phyloP scores from a whole-genome alignment of 1,139 yeast genomes.

The Meyerozyma athensensis region DNA sequence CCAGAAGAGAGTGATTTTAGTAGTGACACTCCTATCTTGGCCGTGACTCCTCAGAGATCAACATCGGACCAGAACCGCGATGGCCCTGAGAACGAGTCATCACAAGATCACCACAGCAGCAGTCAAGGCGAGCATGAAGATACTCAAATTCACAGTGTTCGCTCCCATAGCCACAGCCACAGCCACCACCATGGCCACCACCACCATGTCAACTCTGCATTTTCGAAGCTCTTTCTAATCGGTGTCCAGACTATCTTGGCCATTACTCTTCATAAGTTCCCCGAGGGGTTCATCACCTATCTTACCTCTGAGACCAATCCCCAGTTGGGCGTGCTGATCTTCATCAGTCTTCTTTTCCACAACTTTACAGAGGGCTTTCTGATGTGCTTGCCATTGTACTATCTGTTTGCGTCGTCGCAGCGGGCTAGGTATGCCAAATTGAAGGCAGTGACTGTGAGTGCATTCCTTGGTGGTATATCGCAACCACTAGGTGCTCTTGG shows the following conservation, averaged over 20 bases:
- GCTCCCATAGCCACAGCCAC: conserved; percentile 5
- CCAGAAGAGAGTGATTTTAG: conserved; percentile 8
- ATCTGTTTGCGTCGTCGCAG: conserved; percentile 42
- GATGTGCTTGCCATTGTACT: conserved; percentile 84
- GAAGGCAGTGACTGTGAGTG: conserved; percentile 62
- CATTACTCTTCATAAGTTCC: conserved; percentile 82
- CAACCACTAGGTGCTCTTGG: conserved; percentile 86
- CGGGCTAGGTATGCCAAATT: conserved; percentile 36
- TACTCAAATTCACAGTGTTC: not conserved
- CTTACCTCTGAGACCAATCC: conserved; percentile 75
- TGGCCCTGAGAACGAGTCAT: not conserved
- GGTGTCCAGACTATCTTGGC: conserved; percentile 91
- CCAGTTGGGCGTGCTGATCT: conserved; percentile 70
- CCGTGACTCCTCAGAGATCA: not conserved
- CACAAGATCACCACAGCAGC: not conserved
- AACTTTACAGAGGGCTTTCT: conserved; percentile 95
- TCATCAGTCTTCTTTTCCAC: conserved; percentile 79
- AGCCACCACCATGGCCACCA: conserved; percentile 50
- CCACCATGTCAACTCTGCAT: conserved; percentile 74
- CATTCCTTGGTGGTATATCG: conserved; percentile 72
- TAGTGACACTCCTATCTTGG: not conserved
- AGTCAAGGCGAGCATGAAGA: no score
- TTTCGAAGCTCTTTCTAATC: conserved; percentile 72
- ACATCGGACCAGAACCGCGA: not conserved
- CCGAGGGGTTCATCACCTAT: conserved; percentile 90